phyloP scores from a whole-genome alignment of 345 rosid genomes.

The Chamaenerion angustifolium region DNA sequence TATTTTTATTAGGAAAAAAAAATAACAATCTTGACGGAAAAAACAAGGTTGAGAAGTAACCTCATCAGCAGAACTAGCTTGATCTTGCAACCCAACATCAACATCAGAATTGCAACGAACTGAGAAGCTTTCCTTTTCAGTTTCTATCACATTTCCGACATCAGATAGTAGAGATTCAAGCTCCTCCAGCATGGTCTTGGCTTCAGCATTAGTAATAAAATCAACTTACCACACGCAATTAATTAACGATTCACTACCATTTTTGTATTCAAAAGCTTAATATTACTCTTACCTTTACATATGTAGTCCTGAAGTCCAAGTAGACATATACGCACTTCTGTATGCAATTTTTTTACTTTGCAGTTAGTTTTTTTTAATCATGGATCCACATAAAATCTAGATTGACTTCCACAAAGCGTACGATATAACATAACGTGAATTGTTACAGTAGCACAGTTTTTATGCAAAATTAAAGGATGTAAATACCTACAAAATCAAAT shows the following conservation, averaged over 20 bases:
- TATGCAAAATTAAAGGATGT: no score
- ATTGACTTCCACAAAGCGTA: background rate
- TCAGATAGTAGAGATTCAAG: constrained; percentile 36
- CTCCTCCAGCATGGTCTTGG: constrained; percentile 36
- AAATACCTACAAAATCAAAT: no score
- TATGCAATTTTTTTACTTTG: constrained; percentile 2
- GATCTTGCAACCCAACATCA: constrained; percentile 13
- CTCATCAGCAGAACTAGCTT: constrained; percentile 19
- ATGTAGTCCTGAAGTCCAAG: constrained; percentile 44
- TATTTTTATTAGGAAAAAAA: background rate
- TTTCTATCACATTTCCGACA: constrained; percentile 23
- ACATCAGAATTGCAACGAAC: constrained; percentile 15
- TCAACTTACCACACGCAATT: background rate
- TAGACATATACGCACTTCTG: constrained; percentile 43
- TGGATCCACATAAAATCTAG: background rate
- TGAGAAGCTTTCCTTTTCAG: constrained; percentile 19
- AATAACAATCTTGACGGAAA: background rate
- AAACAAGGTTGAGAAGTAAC: constrained; percentile 14
- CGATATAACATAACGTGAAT: background rate
- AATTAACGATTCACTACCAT: background rate
- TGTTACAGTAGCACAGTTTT: no score
- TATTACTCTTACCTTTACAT: constrained; percentile 29
- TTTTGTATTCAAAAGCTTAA: background rate
- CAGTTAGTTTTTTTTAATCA: no score
- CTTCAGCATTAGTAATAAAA: constrained; percentile 24